A percentile compares a stretch with the other conserved stretches of the same genome.
Evolutionary conservation across 2,329 filamentous ascomycete species (phyloP).

Genomic region (Exophiala sideris): DNA sequence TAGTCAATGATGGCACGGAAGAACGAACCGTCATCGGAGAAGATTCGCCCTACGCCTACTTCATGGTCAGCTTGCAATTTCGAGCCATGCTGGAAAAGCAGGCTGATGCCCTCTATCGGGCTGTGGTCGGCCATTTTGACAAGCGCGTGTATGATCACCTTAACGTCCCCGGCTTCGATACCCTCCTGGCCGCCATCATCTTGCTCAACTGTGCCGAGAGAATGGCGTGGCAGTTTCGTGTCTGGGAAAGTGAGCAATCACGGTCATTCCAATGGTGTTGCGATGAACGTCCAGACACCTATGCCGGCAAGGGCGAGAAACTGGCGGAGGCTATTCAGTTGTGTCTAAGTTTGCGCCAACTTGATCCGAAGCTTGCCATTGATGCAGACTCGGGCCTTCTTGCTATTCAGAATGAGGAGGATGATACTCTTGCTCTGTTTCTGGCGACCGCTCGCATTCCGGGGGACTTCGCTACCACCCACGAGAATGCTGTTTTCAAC

Average conservation of each 20-base stretch:
- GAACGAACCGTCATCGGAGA: constrained; percentile 32
- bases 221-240: constrained; percentile 57
- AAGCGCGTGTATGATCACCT: constrained; percentile 55
- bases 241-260: constrained; percentile 45
- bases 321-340: constrained; percentile 58
- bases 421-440: constrained; percentile 27
- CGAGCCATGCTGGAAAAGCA: constrained; percentile 55
- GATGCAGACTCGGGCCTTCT: constrained; percentile 39
- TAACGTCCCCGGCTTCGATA: constrained; percentile 56
- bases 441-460: constrained; percentile 6
- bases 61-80: constrained; percentile 53
- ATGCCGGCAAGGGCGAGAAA: constrained; percentile 55
- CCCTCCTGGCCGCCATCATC: constrained; percentile 58
- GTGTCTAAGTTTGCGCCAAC: constrained; percentile 55
- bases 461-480: neutral
- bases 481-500: constrained; percentile 38
- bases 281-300: constrained; percentile 50
- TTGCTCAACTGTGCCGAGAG: constrained; percentile 59
- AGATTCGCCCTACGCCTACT: constrained; percentile 44
- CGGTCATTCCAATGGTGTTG: constrained; percentile 50
- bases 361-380: constrained; percentile 41
- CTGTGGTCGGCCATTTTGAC: constrained; percentile 59
- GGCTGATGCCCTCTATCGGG: constrained; percentile 50
- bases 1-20: constrained; percentile 41
- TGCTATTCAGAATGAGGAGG: constrained; percentile 38